Evolutionary conservation across 257 asterid species (phyloP), one percentile per base, ranked within the genome.

Genomic region (Penstemon davidsonii): DNA sequence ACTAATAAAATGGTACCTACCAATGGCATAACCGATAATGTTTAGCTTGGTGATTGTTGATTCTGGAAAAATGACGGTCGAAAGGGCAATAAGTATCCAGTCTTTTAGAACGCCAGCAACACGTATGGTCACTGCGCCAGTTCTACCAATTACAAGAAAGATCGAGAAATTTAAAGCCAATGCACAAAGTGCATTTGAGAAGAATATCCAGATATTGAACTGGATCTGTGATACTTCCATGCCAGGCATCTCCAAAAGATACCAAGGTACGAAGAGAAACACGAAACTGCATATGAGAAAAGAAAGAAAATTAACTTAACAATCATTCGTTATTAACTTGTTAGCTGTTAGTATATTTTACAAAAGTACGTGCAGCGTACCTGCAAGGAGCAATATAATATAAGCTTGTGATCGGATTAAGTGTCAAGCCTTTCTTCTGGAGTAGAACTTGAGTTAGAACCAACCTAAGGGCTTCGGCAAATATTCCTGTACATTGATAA

Each of bases 381-480:
- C 99, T 93, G 99, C 99, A 93, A 36, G 99, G 99, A 62, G 99
- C 99, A 73, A 94, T 94, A 87, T 94, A 94, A 73, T 94, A 94
- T 53, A 94, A 85, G 81, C 96, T 94, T 66, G 97, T 94, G 84
- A 94, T 74, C 15, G 99, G 99, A 79, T 91, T 94, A 44, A 94
- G 92, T 7, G 97, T 81, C 75, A 91, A 82, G 71, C 97, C 97
- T 82, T 88, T 87, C 79, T 88, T 94, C 75, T 94, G 99, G 70
- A 94, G 95, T 66, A 94, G 91, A 76, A 94, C 96, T 87, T 94
- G 99, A 72, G 99, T 94, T 55, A 94, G 81, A 69, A 94, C 99
- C 84, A 94, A 80, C 83, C 99, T 82, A 65, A 94, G 95, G 68
- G 99, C 97, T 79, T 94, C 99, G 50, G 99, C 97, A 70, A 91